Base-by-base conservation (phyloP, 2,329 filamentous ascomycete species). In the Verticillium alfalfae region DNA sequence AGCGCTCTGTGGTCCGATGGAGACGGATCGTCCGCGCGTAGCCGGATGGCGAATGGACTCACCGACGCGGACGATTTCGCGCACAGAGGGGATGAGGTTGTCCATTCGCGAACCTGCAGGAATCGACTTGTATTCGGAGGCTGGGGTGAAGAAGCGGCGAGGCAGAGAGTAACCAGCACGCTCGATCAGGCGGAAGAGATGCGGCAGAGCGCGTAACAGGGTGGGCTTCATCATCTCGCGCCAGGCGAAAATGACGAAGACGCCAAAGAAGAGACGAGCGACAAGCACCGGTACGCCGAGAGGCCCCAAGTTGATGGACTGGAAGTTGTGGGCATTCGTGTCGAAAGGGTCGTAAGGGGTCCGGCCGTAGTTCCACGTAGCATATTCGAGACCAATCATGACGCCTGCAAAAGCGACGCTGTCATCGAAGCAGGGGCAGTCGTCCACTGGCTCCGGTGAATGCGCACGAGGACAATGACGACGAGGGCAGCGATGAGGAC, bases 341-440 rank as follows among this genome's bases (percentile, higher is more conserved):
- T 78, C 76, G 69, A 81, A 78, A 5, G 76, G 71, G 36, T 79
- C 77, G 34, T 73, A 70, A 5, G 76, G 63, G 8, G 86, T 86
- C 60, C 82, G 83, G 1, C 84, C 84, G 68, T 91, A 92, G 69
- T 93, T 91, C 94, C 93, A 98, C 8, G 87, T 89, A 10, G 91
- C 94, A 63, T 91, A 76, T 69, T 96, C 90, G 56, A 92, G 80
- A 0, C 95, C 95, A 68, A 97, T 91, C 60, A 96, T 83, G 26
- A 97, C 93, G 1, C 92, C 94, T 22, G 92, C 89, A 75, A 98
- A 98, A 3, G 93, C 89, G 57, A 98, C 92, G 68, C 92, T 96
- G 76, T 98, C 94, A 72, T 98, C 94, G 71, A 96, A 98, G 74
- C 94, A 98, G 5, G 94, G 94, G 68, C 95, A 99, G 73, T 97